Base-by-base conservation (phyloP, 2,329 filamentous ascomycete species). In the Colletotrichum magnum region DNA sequence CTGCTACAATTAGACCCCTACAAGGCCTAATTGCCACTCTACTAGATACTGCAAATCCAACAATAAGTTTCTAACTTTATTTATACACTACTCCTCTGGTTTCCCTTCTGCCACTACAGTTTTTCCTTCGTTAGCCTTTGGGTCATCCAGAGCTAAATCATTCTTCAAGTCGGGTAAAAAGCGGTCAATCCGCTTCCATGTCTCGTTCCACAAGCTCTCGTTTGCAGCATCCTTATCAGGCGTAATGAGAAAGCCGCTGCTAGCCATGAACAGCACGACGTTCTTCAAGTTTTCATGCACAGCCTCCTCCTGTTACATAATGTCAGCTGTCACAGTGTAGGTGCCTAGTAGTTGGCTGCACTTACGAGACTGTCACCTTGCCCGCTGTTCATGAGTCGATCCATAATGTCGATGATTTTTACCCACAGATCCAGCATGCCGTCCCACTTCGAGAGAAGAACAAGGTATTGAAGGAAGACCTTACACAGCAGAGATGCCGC, bases 251-350 rank as follows among this genome's bases (percentile, higher is more conserved):
- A 93, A 95, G 43, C 93, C 95, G 58, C 92, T 95, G 78, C 92
- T 96, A 6, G 93, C 91, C 94, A 99, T 97, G 75, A 99, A 96
- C 10, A 99, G 86, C 26, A 98, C 85, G 60, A 98, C 94, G 73
- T 99, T 99, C 82, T 99, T 99, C 67, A 99, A 84, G 73, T 94
- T 96, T 80, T 99, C 96, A 0, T 94, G 93, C 2, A 98, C 94
- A 13, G 96, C 95, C 84, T 99, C 96, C 81, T 97, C 94, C 91
- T 97, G 74, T 70, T 28, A 18, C 12, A 18, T 53, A n/a, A 6
- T 15, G 18, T 45, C 16, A 51, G n/a, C 36, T 26, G 12, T 52
- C 12, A 50, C 28, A 10, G 12, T 26, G 28, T 36, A 2, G 18
- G 10, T 16, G 3, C 74, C 26, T 60, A 7, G 32, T 2, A 36